These are phyloP conservation scores for Huntiella moniliformis DNA, from an alignment of 2,329 filamentous ascomycete genomes.

Conservation along the genomic window DNA sequence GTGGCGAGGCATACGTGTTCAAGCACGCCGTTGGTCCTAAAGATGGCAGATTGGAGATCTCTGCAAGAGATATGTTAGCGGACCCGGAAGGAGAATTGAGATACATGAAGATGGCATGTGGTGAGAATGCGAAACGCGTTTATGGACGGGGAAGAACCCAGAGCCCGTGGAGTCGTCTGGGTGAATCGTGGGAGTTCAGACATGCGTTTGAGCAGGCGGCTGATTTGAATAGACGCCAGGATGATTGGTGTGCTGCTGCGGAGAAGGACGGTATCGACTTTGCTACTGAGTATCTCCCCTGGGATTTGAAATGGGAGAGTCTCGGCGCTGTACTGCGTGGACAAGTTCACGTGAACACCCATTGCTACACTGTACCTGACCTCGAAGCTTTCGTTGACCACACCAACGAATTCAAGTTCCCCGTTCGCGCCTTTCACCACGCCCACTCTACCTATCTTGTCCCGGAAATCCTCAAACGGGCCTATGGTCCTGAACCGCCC, in stretches of 20 bases:
- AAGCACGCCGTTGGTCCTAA: constrained; percentile 45
- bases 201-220: constrained; percentile 47
- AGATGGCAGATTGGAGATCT: constrained; percentile 43
- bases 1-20: constrained; percentile 49
- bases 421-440: constrained; percentile 49
- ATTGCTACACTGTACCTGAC: constrained; percentile 53
- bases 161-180: constrained; percentile 41
- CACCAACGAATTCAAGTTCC: constrained; percentile 53
- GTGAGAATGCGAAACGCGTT: constrained; percentile 47
- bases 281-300: constrained; percentile 39
- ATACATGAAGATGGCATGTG: constrained; percentile 63
- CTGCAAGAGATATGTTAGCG: constrained; percentile 43
- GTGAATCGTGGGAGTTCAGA: constrained; percentile 51
- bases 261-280: constrained; percentile 29
- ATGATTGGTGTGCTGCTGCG: constrained; percentile 48
- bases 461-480: constrained; percentile 43
- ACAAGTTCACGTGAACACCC: constrained; percentile 50
- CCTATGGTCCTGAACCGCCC: constrained; percentile 34
- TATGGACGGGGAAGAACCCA: constrained; percentile 36
- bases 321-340: constrained; percentile 44
- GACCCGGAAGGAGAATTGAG: constrained; percentile 46
- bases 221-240: constrained; percentile 36
- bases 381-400: constrained; percentile 51
- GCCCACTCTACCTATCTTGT: constrained; percentile 48
- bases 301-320: constrained; percentile 44